These are phyloP conservation scores for Euphorbia peplus DNA, from an alignment of 345 rosid genomes.

Conservation along the genomic window DNA sequence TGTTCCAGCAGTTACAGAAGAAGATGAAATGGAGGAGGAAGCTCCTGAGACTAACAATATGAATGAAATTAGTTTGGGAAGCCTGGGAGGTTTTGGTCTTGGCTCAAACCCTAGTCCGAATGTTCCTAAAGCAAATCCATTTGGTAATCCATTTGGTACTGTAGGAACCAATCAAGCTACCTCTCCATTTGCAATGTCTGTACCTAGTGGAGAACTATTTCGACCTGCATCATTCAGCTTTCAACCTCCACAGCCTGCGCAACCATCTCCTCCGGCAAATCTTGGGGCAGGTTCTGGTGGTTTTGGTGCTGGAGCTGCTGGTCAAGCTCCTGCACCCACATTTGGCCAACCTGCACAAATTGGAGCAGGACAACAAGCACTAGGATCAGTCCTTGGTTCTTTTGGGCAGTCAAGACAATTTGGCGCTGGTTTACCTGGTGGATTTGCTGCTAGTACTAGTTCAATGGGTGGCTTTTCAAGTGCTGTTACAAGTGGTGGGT, in stretches of 20 bases:
- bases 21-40: conserved; percentile 99
- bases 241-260: conserved; percentile 56
- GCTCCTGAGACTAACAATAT: conserved; percentile 63
- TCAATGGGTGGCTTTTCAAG: conserved; percentile 56
- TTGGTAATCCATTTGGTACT: conserved; percentile 69
- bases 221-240: conserved; percentile 87
- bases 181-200: conserved; percentile 53
- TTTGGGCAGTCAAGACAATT: conserved; percentile 96
- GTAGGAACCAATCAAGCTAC: conserved; percentile 38
- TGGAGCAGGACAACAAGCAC: conserved; percentile 82
- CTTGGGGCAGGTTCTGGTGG: conserved; percentile 54
- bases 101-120: conserved; percentile 50
- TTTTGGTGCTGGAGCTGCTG: conserved; percentile 43
- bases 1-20: conserved; percentile 42
- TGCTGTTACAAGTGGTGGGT: conserved; percentile 47
- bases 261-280: conserved; percentile 50
- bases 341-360: conserved; percentile 80
- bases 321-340: conserved; percentile 52
- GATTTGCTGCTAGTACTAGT: conserved; percentile 48
- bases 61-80: conserved; percentile 62
- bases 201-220: conserved; percentile 79
- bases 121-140: conserved; percentile 62
- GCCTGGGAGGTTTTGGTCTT: conserved; percentile 67
- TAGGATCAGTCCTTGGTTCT: conserved; percentile 90
- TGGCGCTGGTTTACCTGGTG: conserved; percentile 61